phyloP scores from a whole-genome alignment of 108 stramenopile genomes.

The Craspedostauros australis region DNA sequence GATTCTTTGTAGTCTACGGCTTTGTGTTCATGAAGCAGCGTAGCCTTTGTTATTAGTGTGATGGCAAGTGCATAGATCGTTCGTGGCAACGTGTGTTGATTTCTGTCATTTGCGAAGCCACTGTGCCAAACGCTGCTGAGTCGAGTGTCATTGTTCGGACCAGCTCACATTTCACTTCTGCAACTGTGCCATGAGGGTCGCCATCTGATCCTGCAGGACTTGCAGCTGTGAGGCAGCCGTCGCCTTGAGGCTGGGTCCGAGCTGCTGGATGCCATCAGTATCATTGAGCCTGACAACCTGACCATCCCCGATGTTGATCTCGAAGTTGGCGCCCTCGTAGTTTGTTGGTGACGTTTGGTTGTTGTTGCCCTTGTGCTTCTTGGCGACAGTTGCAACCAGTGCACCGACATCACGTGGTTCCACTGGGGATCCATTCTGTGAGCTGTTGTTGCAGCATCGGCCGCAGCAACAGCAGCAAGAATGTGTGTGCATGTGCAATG shows the following conservation, averaged over 20 bases:
- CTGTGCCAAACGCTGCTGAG: too few relatives aligned
- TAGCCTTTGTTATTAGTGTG: too few relatives aligned
- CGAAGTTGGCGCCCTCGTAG: slow-evolving; percentile 33
- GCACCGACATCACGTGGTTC: slow-evolving; percentile 51
- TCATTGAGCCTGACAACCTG: slow-evolving; percentile 51
- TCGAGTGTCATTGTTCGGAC: too few relatives aligned
- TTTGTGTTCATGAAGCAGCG: too few relatives aligned
- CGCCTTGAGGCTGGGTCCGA: slow-evolving; percentile 52
- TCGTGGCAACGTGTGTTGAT: too few relatives aligned
- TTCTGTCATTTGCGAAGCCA: too few relatives aligned
- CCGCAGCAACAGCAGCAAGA: too few relatives aligned
- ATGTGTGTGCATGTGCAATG: too few relatives aligned
- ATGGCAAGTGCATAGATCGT: too few relatives aligned
- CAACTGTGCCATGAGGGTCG: slow-evolving; percentile 66
- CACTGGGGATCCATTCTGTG: slow-evolving; percentile 64
- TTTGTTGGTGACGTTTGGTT: too few relatives aligned
- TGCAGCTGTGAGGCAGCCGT: slow-evolving; percentile 53
- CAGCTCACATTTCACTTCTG: too few relatives aligned
- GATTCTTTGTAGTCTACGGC: too few relatives aligned
- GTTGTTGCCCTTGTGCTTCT: slow-evolving; percentile 33
- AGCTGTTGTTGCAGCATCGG: slow-evolving; percentile 26
- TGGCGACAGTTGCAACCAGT: slow-evolving; percentile 66
- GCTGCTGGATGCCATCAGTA: slow-evolving; percentile 36
- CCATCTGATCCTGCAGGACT: slow-evolving; percentile 73
- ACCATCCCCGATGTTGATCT: slow-evolving; percentile 67